phyloP scores from a whole-genome alignment of 2,329 filamentous ascomycete species.

The Coleophoma eucalyptorum region DNA sequence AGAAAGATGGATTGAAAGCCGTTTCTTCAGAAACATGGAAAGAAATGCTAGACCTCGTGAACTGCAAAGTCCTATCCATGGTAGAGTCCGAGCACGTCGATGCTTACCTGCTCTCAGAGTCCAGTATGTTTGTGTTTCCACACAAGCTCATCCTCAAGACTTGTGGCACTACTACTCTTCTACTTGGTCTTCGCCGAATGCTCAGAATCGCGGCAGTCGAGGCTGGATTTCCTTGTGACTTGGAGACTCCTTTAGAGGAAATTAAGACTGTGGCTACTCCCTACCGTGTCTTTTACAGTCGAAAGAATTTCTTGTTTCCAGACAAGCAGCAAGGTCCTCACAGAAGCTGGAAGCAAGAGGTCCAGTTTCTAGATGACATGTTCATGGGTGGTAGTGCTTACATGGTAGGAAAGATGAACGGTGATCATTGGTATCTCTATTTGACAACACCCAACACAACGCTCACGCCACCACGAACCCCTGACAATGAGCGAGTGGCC shows the following conservation, averaged over 20 bases:
- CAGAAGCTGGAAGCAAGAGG: conserved; percentile 96
- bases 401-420: conserved; percentile 99
- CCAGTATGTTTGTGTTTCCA: conserved; percentile 99
- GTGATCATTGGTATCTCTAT: conserved; percentile 98
- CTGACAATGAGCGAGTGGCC: conserved; percentile 44
- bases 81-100: conserved; percentile 92
- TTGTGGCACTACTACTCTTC: conserved; percentile 91
- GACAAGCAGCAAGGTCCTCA: conserved; percentile 92
- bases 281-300: conserved; percentile 96
- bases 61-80: conserved; percentile 96
- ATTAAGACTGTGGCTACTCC: conserved; percentile 77
- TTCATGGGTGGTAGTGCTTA: conserved; percentile 94
- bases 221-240: conserved; percentile 84
- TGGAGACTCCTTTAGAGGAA: conserved; percentile 61
- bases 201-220: conserved; percentile 85
- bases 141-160: conserved; percentile 99
- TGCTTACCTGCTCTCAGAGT: conserved; percentile 95
- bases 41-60: conserved; percentile 94
- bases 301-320: conserved; percentile 97
- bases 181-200: conserved; percentile 85
- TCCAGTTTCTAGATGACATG: conserved; percentile 85
- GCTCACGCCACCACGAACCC: conserved; percentile 80
- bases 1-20: conserved; percentile 77
- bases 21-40: conserved; percentile 87
- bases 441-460: conserved; percentile 80